phyloP scores from a whole-genome alignment of 2,329 filamentous ascomycete species.

The Botrytis squamosa region DNA sequence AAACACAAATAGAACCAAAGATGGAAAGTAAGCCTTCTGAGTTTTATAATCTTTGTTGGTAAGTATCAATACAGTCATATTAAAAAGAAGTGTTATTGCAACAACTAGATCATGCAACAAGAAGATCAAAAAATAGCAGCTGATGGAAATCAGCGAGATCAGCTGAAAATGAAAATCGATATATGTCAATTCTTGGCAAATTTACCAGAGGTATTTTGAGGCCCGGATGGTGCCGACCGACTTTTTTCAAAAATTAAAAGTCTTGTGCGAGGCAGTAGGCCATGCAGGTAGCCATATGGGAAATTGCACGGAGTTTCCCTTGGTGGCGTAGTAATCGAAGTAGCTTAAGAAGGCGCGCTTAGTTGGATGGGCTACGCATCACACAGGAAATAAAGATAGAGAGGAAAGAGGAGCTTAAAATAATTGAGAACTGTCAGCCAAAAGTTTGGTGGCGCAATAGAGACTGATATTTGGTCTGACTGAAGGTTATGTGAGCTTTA shows the following conservation, averaged over 20 bases:
- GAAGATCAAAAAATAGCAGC: neutral
- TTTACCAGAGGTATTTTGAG: neutral
- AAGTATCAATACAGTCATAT: neutral
- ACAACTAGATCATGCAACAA: neutral
- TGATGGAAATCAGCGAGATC: neutral
- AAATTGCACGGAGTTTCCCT: constrained; percentile 15
- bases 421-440: neutral
- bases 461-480: neutral
- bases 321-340: neutral
- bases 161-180: neutral
- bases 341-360: neutral
- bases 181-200: neutral
- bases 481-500: neutral
- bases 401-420: neutral
- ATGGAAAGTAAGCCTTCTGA: neutral
- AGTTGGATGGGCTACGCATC: neutral
- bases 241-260: neutral
- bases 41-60: neutral
- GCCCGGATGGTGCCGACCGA: constrained; percentile 8
- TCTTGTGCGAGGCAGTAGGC: constrained; percentile 8
- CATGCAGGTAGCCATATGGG: constrained; percentile 15
- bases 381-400: neutral
- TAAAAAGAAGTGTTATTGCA: too few relatives aligned
- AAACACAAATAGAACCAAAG: constrained; percentile 10
- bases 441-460: neutral